phyloP scores from a whole-genome alignment of 179 eudicot genomes.

The Spergularia azorica region DNA sequence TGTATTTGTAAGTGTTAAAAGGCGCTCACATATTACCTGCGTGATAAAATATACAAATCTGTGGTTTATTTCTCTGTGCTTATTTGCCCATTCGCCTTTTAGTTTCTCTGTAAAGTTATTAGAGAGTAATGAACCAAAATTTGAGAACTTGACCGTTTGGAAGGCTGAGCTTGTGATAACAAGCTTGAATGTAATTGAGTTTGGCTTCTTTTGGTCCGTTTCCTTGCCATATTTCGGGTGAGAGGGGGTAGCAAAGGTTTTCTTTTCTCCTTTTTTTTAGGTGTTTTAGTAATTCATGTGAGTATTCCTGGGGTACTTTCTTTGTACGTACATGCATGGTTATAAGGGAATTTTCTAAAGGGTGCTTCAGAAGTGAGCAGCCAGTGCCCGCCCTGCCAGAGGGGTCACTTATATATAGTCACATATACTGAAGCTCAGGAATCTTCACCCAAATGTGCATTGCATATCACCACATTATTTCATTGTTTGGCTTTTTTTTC shows the following conservation, averaged over 20 bases:
- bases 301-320: background rate
- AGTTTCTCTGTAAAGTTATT: background rate
- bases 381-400: too few relatives aligned
- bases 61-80: background rate
- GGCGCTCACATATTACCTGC: background rate
- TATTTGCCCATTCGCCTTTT: background rate
- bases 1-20: slow-evolving; percentile 75
- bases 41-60: background rate
- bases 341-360: background rate
- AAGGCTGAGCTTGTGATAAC: background rate
- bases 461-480: too few relatives aligned
- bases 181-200: background rate
- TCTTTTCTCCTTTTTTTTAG: background rate
- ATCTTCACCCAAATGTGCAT: too few relatives aligned
- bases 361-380: background rate
- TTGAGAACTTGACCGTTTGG: background rate
- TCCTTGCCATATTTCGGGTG: background rate
- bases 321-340: background rate
- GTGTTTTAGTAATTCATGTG: background rate
- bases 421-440: too few relatives aligned
- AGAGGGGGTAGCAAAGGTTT: background rate
- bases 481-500: too few relatives aligned
- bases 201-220: background rate
- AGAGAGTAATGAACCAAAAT: background rate
- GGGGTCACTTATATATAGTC: too few relatives aligned